phyloP scores from a whole-genome alignment of 805 yeast genomes.

The Vanderwaltozyma tropicalis region DNA sequence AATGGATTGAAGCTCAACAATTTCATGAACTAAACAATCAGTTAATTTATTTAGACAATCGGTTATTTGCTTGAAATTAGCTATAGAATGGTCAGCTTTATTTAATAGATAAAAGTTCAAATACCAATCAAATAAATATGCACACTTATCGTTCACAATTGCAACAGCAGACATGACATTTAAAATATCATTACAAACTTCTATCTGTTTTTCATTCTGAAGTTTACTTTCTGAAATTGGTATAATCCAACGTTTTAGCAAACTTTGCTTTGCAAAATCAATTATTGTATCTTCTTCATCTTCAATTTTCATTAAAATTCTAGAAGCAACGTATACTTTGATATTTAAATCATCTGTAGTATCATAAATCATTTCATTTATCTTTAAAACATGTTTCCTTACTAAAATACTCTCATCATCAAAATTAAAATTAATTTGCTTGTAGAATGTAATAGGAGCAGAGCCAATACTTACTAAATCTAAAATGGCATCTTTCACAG shows the following conservation, averaged over 20 bases:
- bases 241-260: conserved; percentile 33
- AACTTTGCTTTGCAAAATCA: conserved; percentile 31
- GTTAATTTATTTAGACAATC: conserved; percentile 11
- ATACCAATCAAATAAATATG: conserved; percentile 39
- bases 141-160: conserved; percentile 30
- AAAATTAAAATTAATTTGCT: conserved; percentile 34
- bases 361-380: conserved; percentile 40
- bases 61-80: conserved; percentile 4
- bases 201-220: conserved; percentile 7
- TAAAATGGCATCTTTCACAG: conserved; percentile 66
- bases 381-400: conserved; percentile 47
- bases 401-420: conserved; percentile 56
- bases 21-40: conserved; percentile 18
- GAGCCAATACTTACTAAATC: conserved; percentile 44
- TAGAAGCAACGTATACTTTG: conserved; percentile 38
- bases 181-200: conserved; percentile 10
- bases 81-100: conserved; percentile 12
- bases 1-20: conserved; percentile 23
- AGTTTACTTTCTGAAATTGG: conserved; percentile 4
- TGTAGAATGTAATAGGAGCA: conserved; percentile 34
- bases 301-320: conserved; percentile 43
- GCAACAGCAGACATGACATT: conserved; percentile 34
- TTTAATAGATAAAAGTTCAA: conserved; percentile 36
- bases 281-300: conserved; percentile 58
- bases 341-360: conserved; percentile 23